Evolutionary conservation across 495 filamentous ascomycete genomes (phyloP).

Genomic region (Neurospora sp.): DNA sequence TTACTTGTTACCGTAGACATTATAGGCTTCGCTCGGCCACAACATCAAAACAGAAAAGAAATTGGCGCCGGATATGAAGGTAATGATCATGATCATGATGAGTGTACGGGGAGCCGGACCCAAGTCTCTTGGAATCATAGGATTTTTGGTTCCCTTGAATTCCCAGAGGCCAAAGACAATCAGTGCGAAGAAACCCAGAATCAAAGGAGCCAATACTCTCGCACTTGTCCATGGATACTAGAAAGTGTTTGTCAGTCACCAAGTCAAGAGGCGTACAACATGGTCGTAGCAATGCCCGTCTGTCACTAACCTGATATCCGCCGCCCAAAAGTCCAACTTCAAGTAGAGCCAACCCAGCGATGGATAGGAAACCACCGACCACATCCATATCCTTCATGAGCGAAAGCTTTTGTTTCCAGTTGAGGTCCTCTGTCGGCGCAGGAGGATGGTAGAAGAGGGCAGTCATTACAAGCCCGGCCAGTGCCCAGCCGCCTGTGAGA

Average conservation of each 20-base stretch:
- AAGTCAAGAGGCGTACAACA: not conserved
- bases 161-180: slow-evolving; percentile 54
- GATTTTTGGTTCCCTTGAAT: slow-evolving; percentile 47
- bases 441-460: slow-evolving; percentile 58
- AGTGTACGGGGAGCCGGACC: slow-evolving; percentile 55
- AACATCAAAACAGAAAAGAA: slow-evolving; percentile 68
- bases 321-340: slow-evolving; percentile 61
- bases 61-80: slow-evolving; percentile 63
- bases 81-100: slow-evolving; percentile 56
- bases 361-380: slow-evolving; percentile 57
- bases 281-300: not conserved
- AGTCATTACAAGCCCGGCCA: slow-evolving; percentile 51
- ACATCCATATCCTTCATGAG: slow-evolving; percentile 53
- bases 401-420: slow-evolving; percentile 35
- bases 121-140: slow-evolving; percentile 56
- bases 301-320: slow-evolving; percentile 42
- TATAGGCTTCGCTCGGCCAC: slow-evolving; percentile 66
- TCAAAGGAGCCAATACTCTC: slow-evolving; percentile 42
- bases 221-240: slow-evolving; percentile 28
- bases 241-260: not conserved
- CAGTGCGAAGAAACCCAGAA: slow-evolving; percentile 47
- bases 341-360: slow-evolving; percentile 52
- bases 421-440: slow-evolving; percentile 44
- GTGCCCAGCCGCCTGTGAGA: slow-evolving; percentile 50
- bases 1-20: slow-evolving; percentile 58